Evolutionary conservation across 202 grass and related monocot genomes (phyloP).

Genomic region (Schoenoplectus triqueter): DNA sequence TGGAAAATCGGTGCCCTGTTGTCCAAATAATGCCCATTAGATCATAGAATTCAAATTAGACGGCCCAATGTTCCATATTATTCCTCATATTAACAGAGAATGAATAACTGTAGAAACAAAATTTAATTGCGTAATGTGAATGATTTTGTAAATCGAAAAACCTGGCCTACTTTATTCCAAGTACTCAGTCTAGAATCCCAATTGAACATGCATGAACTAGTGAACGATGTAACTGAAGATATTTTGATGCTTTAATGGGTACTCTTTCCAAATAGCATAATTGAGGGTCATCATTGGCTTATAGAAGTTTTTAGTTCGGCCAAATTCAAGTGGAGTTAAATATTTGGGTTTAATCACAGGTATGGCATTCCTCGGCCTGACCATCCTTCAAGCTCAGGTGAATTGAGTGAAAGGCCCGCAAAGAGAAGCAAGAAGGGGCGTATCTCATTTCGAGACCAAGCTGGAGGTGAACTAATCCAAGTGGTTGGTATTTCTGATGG

Average conservation of each 20-base stretch:
- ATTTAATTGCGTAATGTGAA: background rate
- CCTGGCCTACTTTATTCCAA: background rate
- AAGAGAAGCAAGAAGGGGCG: conserved; percentile 74
- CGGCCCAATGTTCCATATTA: no score
- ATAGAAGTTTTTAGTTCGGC: background rate
- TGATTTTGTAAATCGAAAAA: background rate
- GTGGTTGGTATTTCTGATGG: conserved; percentile 97
- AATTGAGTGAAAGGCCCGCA: conserved; percentile 49
- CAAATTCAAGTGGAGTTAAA: background rate
- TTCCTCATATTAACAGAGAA: background rate
- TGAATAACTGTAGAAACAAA: background rate
- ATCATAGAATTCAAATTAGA: conserved; percentile 4
- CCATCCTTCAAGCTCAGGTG: conserved; percentile 25
- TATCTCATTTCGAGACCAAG: conserved; percentile 84
- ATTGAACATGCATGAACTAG: background rate
- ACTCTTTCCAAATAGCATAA: background rate
- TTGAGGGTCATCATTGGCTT: conserved; percentile 1
- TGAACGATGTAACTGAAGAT: background rate
- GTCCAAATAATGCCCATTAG: background rate
- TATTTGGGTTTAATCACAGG: conserved; percentile 20
- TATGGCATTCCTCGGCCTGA: conserved; percentile 40
- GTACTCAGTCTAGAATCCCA: background rate
- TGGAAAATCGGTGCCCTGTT: background rate
- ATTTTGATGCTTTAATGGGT: conserved; percentile 1
- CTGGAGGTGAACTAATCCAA: conserved; percentile 83